These are phyloP conservation scores for Blastocystis sp. DNA, from an alignment of 352 stramenopile species.

Conservation along the genomic window DNA sequence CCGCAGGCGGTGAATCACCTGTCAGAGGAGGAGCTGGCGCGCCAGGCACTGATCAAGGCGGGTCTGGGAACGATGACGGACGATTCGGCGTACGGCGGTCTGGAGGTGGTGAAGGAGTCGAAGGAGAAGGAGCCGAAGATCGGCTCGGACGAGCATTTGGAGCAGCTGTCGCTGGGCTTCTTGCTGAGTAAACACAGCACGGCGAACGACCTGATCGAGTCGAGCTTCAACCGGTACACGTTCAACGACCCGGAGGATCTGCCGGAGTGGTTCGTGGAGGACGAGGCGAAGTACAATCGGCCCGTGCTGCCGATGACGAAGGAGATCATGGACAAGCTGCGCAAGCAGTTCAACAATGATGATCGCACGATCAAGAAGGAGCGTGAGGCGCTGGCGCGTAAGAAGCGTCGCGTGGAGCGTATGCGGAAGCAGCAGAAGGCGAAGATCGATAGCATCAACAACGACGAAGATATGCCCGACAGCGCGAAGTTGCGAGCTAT, in stretches of 20 bases:
- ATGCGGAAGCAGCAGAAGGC: slow-evolving; percentile 57
- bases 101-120: slow-evolving; percentile 64
- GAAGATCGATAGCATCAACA: slow-evolving; percentile 58
- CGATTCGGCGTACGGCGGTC: slow-evolving; percentile 59
- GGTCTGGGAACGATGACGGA: slow-evolving; percentile 68
- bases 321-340: slow-evolving; percentile 91
- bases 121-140: slow-evolving; percentile 59
- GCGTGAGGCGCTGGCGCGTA: slow-evolving; percentile 86
- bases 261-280: slow-evolving; percentile 92
- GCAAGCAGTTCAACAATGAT: slow-evolving; percentile 85
- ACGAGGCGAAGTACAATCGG: slow-evolving; percentile 88
- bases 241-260: slow-evolving; percentile 87
- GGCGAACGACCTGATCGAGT: slow-evolving; percentile 91
- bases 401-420: slow-evolving; percentile 70
- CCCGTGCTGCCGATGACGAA: slow-evolving; percentile 89
- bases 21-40: slow-evolving; percentile 63
- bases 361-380: slow-evolving; percentile 96
- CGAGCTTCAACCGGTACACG: slow-evolving; percentile 95
- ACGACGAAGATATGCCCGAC: slow-evolving; percentile 66
- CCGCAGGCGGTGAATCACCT: slow-evolving; percentile 52
- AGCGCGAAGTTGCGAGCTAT: slow-evolving; percentile 83
- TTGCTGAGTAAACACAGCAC: slow-evolving; percentile 94
- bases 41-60: slow-evolving; percentile 69
- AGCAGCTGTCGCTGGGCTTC: slow-evolving; percentile 85
- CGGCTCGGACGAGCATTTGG: slow-evolving; percentile 76